Conservation (phyloP, 2,329 filamentous ascomycete genomes). For the Thelonectria discophora region DNA sequence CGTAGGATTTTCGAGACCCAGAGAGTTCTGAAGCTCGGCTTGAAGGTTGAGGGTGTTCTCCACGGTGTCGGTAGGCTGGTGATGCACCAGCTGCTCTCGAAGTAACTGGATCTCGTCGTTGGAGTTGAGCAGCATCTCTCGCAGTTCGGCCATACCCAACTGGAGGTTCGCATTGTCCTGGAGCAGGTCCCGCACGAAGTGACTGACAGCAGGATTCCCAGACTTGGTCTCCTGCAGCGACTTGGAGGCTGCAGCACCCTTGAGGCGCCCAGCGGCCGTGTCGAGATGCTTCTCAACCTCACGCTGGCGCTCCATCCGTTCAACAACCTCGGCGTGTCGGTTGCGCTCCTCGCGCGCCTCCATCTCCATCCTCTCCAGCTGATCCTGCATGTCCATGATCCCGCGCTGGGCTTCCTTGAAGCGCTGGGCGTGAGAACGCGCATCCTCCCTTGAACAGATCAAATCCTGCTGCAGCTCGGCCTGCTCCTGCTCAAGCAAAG, state of each 20-base stretch:
- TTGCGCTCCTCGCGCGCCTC: conserved; percentile 84
- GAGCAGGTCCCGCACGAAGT: conserved; percentile 94
- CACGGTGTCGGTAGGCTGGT: conserved; percentile 69
- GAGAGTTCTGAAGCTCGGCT: conserved; percentile 71
- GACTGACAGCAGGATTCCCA: conserved; percentile 80
- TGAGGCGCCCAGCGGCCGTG: conserved; percentile 80
- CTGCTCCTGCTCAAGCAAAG: conserved; percentile 83
- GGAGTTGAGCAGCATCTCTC: conserved; percentile 88
- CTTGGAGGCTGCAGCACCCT: conserved; percentile 79
- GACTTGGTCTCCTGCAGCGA: conserved; percentile 67
- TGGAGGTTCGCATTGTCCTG: conserved; percentile 96
- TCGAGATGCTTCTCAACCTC: conserved; percentile 84
- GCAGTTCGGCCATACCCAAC: conserved; percentile 87
- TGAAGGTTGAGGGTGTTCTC: conserved; percentile 66
- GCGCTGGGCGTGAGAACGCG: conserved; percentile 79
- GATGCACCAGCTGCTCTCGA: conserved; percentile 80
- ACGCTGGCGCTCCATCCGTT: conserved; percentile 84
- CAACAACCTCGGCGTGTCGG: conserved; percentile 81
- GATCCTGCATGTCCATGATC: conserved; percentile 81
- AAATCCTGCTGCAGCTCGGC: conserved; percentile 74
- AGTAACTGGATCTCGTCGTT: conserved; percentile 93
- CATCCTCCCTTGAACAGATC: conserved; percentile 74
- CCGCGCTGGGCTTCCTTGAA: conserved; percentile 88
- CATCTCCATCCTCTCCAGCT: conserved; percentile 87
- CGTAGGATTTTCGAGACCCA: conserved; percentile 45